A percentile compares a stretch with the other conserved stretches of the same genome.
Evolutionary conservation across 257 asterid genomes (phyloP).

Genomic region (Parsonsia alboflavescens): DNA sequence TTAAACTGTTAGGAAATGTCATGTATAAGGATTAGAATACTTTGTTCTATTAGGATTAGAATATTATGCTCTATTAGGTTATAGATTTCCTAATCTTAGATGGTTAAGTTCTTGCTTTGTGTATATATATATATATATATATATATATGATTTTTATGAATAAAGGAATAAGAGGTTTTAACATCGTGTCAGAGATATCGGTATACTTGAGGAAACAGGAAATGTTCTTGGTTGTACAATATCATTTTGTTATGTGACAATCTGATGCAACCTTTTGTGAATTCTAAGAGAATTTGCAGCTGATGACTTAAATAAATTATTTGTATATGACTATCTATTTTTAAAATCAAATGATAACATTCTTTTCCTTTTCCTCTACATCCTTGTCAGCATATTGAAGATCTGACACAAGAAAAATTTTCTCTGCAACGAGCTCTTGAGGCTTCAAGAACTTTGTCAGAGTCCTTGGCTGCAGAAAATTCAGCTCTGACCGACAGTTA

Average conservation of each 20-base stretch:
- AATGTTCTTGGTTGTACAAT: slow-evolving; percentile 13
- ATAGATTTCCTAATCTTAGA: no score
- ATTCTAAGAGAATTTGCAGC: background rate
- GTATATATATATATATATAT: no score
- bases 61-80: no score
- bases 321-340: background rate
- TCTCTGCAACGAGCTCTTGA: slow-evolving; percentile 95
- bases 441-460: slow-evolving; percentile 79
- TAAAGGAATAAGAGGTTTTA: no score
- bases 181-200: no score
- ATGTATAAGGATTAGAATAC: no score
- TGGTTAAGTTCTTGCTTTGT: no score
- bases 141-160: no score
- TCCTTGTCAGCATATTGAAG: slow-evolving; percentile 82
- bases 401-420: slow-evolving; percentile 91
- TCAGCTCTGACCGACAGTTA: slow-evolving; percentile 82
- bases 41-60: no score
- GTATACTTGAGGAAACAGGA: background rate
- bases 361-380: slow-evolving; percentile 6
- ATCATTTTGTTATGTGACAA: background rate
- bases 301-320: background rate
- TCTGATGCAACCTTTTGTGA: background rate
- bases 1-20: background rate
- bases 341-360: slow-evolving; percentile 2
- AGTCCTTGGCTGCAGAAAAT: slow-evolving; percentile 95